Conservation (phyloP, 805 yeast species). For the Kuraishia capsulata region DNA sequence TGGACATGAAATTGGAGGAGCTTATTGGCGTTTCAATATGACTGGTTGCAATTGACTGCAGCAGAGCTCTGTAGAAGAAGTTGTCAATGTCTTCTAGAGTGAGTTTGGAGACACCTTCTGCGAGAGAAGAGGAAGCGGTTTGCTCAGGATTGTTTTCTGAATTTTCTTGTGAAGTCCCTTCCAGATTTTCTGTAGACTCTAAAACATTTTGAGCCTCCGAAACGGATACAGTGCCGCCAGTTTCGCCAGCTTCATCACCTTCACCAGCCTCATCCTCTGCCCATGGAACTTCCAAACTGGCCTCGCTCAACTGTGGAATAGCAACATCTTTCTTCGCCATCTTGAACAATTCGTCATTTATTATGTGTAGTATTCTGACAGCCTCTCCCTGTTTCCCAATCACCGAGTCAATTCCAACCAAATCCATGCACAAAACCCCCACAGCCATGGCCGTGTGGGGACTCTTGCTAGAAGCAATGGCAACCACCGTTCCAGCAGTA, state of each 20-base stretch:
- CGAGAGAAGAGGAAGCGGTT: constrained; percentile 16
- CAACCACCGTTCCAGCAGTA: constrained; percentile 53
- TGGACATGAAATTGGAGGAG: constrained; percentile 69
- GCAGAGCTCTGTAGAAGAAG: constrained; percentile 60
- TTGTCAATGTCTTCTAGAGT: constrained; percentile 62
- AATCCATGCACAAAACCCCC: constrained; percentile 48
- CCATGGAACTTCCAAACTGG: constrained; percentile 8
- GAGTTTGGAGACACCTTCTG: constrained; percentile 30
- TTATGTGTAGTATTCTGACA: constrained; percentile 58
- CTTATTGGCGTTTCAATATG: constrained; percentile 54
- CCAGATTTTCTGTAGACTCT: constrained; percentile 4
- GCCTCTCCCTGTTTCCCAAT: constrained; percentile 73
- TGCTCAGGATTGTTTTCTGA: constrained; percentile 2
- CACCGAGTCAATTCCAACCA: constrained; percentile 34
- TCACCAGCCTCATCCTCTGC: constrained; percentile 7
- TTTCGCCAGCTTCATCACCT: constrained; percentile 8
- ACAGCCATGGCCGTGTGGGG: constrained; percentile 67
- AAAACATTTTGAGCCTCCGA: too few species aligned
- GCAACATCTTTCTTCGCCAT: constrained; percentile 38
- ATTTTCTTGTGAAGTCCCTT: constrained; percentile 1
- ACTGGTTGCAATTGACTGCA: constrained; percentile 57
- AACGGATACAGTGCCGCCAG: constrained; percentile 3
- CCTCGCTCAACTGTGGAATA: constrained; percentile 29
- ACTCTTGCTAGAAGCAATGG: constrained; percentile 48
- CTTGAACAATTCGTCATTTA: constrained; percentile 55